Conservation (phyloP, 2,329 filamentous ascomycete genomes). For the Lojkania enalia region DNA sequence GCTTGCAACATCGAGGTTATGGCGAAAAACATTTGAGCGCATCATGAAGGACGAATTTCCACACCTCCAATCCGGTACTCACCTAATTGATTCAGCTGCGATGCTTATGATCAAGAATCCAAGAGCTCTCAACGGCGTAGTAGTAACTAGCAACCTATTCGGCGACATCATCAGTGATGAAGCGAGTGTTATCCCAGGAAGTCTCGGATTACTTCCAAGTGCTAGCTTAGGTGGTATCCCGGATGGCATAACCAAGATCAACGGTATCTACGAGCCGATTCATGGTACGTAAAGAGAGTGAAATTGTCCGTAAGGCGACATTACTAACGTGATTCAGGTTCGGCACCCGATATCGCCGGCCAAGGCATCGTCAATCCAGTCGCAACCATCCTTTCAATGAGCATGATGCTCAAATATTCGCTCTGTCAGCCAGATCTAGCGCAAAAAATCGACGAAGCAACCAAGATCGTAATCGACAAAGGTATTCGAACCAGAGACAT, state of each 20-base stretch:
- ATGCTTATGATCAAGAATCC: constrained; percentile 99
- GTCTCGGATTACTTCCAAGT: constrained; percentile 83
- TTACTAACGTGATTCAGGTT: constrained; percentile 57
- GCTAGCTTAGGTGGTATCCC: constrained; percentile 86
- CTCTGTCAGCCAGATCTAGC: constrained; percentile 78
- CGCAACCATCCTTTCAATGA: constrained; percentile 86
- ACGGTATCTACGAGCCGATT: constrained; percentile 97
- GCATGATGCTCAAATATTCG: constrained; percentile 96
- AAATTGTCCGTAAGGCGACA: background rate
- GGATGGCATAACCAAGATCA: constrained; percentile 80
- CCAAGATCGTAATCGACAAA: constrained; percentile 75
- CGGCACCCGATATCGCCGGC: constrained; percentile 90
- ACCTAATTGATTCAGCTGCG: constrained; percentile 93
- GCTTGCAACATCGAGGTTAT: constrained; percentile 83
- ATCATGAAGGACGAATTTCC: constrained; percentile 89
- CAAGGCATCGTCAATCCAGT: constrained; percentile 91
- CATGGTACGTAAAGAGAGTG: constrained; percentile 65
- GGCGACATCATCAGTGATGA: constrained; percentile 97
- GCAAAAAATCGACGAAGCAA: constrained; percentile 77
- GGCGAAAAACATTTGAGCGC: constrained; percentile 84
- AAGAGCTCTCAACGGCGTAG: constrained; percentile 80
- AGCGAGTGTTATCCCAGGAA: constrained; percentile 90
- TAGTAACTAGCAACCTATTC: constrained; percentile 92
- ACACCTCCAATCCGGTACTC: constrained; percentile 78
- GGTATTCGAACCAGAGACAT: constrained; percentile 83